Conservation (phyloP, 2,329 filamentous ascomycete species). For the Epichloe sp. region DNA sequence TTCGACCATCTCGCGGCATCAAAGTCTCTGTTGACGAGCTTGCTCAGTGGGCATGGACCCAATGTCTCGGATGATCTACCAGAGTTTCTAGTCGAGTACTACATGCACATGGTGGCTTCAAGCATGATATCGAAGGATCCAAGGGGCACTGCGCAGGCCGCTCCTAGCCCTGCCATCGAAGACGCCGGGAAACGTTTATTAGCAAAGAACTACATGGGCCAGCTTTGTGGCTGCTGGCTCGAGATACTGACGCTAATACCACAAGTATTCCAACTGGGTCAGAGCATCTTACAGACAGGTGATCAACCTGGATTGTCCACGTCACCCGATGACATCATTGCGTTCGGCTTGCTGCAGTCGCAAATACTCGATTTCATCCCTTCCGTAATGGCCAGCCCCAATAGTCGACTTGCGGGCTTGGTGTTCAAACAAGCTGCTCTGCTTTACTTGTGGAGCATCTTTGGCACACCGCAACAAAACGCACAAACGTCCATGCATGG, state of each 20-base stretch:
- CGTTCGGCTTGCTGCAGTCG: conserved; percentile 28
- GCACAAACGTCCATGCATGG: conserved; percentile 10
- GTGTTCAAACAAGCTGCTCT: conserved; percentile 32
- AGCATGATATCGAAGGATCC: conserved; percentile 33
- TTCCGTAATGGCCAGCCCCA: conserved; percentile 18
- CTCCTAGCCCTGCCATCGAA: conserved; percentile 20
- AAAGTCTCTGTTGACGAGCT: conserved; percentile 25
- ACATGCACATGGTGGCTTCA: conserved; percentile 31
- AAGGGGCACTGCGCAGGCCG: conserved; percentile 15
- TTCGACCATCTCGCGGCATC: conserved; percentile 33
- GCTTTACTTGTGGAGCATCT: conserved; percentile 27
- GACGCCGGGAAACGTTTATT: conserved; percentile 17
- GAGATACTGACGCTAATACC: conserved; percentile 24
- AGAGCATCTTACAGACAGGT: conserved; percentile 19
- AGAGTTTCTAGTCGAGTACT: conserved; percentile 35
- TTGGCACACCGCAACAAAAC: conserved; percentile 16
- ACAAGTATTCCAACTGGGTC: conserved; percentile 29
- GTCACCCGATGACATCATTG: conserved; percentile 28
- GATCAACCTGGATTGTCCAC: neutral
- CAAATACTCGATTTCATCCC: conserved; percentile 28
- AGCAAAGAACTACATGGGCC: conserved; percentile 20
- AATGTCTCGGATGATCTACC: conserved; percentile 24
- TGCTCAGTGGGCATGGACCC: conserved; percentile 20
- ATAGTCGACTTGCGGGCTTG: conserved; percentile 26
- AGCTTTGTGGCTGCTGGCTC: conserved; percentile 27